A percentile compares a stretch with the other conserved stretches of the same genome.
Evolutionary conservation across 306 rosid species (phyloP).

Genomic region (Cucurbita pepo): DNA sequence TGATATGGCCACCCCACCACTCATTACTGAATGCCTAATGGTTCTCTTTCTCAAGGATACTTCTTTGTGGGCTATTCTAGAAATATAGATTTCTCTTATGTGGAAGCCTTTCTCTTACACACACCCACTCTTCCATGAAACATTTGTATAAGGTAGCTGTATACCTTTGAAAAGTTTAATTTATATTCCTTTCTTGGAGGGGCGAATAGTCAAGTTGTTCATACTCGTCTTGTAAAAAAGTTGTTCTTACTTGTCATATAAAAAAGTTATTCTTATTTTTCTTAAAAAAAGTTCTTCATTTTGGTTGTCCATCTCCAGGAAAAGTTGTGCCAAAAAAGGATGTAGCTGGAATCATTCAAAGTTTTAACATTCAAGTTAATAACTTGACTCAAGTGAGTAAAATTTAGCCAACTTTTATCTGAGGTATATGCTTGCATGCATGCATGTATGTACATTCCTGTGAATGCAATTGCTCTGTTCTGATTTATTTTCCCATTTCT

Average conservation of each 20-base stretch:
- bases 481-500: not conserved
- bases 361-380: constrained; percentile 89
- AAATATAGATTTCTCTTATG: not conserved
- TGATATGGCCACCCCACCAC: not conserved
- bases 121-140: not conserved
- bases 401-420: constrained; percentile 6
- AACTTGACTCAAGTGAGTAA: constrained; percentile 81
- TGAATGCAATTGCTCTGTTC: not conserved
- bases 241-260: not conserved
- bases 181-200: not conserved
- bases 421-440: not conserved
- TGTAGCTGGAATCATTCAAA: constrained; percentile 48
- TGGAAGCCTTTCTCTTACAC: not conserved
- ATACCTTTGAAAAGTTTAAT: not conserved
- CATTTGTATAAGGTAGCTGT: not conserved
- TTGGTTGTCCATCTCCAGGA: constrained; percentile 35
- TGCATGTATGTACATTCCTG: not conserved
- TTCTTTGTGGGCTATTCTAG: not conserved
- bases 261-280: not conserved
- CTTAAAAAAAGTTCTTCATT: not conserved
- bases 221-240: not conserved
- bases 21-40: not conserved
- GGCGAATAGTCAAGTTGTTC: not conserved
- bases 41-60: not conserved
- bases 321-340: constrained; percentile 59